Evolutionary conservation across 73 alveolate genomes (phyloP).

Genomic region (Paramecium pentaurelia): DNA sequence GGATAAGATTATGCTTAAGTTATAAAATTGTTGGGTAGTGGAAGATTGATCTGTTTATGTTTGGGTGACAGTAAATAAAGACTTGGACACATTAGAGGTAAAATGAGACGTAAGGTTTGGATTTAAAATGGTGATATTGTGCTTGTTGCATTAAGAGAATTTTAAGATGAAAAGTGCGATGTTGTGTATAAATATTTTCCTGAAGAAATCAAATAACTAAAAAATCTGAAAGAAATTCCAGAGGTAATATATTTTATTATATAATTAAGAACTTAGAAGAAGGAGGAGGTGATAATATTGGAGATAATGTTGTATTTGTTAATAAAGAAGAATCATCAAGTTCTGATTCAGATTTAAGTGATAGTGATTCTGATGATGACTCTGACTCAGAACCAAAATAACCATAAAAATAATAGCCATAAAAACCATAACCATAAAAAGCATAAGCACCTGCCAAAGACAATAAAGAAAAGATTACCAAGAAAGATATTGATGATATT

Average conservation of each 20-base stretch:
- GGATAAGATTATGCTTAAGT: slow-evolving; percentile 97
- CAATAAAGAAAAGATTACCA: background rate
- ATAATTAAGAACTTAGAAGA: background rate
- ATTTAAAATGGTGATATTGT: slow-evolving; percentile 94
- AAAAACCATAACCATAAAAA: background rate
- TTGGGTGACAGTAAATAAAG: slow-evolving; percentile 91
- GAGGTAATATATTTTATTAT: slow-evolving; percentile 46
- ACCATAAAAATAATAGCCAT: background rate
- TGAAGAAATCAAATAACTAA: slow-evolving; percentile 91
- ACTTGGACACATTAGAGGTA: slow-evolving; percentile 94
- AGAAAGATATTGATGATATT: background rate
- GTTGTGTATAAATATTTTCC: slow-evolving; percentile 91
- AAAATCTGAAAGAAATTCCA: slow-evolving; percentile 92
- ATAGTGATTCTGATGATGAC: background rate
- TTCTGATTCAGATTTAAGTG: background rate
- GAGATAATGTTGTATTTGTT: background rate
- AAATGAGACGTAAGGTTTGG: slow-evolving; percentile 94
- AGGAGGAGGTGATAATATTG: background rate
- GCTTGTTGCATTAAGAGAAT: slow-evolving; percentile 92
- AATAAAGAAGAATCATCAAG: slow-evolving; percentile 3
- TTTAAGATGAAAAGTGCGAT: slow-evolving; percentile 95
- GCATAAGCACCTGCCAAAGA: background rate
- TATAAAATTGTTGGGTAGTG: slow-evolving; percentile 85
- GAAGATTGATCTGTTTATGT: slow-evolving; percentile 92
- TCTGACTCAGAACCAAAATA: background rate